Evolutionary conservation across 2,329 filamentous ascomycete genomes (phyloP).

Genomic region (Aspergillus costaricaensis): DNA sequence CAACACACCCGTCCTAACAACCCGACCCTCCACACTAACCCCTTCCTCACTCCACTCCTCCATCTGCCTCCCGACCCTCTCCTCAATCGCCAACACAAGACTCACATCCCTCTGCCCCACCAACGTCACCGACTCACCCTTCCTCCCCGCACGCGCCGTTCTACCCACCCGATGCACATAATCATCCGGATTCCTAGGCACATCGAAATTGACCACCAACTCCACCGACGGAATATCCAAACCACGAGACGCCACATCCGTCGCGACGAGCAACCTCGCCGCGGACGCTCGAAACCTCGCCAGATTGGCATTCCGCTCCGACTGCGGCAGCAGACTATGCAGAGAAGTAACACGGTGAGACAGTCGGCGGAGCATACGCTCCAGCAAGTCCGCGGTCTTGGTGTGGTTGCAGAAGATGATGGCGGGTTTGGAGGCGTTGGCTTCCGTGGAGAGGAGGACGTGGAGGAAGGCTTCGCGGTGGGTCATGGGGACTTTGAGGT

Average conservation of each 20-base stretch:
- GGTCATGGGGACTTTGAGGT: conserved; percentile 84
- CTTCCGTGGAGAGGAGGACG: conserved; percentile 76
- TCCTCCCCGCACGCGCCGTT: conserved; percentile 86
- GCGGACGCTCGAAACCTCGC: conserved; percentile 88
- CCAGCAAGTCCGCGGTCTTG: conserved; percentile 81
- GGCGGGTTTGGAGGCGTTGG: conserved; percentile 71
- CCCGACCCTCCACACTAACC: conserved; percentile 89
- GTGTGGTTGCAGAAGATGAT: conserved; percentile 97
- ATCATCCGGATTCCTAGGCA: conserved; percentile 93
- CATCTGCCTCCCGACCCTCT: conserved; percentile 75
- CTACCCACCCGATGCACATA: conserved; percentile 96
- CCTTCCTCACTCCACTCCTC: conserved; percentile 83
- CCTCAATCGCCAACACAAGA: conserved; percentile 86
- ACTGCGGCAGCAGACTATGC: conserved; percentile 83
- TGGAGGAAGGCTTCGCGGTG: conserved; percentile 96
- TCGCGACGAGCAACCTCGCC: conserved; percentile 87
- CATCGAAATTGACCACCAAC: conserved; percentile 91
- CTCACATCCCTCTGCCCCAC: conserved; percentile 92
- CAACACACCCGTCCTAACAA: conserved; percentile 74
- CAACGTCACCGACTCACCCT: conserved; percentile 80
- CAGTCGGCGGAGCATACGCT: conserved; percentile 82
- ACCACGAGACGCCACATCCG: conserved; percentile 90
- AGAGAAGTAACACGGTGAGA: conserved; percentile 88
- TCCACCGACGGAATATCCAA: conserved; percentile 92
- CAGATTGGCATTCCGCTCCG: conserved; percentile 82